phyloP scores from a whole-genome alignment of 179 eudicot genomes.

The Silene noctiflora region DNA sequence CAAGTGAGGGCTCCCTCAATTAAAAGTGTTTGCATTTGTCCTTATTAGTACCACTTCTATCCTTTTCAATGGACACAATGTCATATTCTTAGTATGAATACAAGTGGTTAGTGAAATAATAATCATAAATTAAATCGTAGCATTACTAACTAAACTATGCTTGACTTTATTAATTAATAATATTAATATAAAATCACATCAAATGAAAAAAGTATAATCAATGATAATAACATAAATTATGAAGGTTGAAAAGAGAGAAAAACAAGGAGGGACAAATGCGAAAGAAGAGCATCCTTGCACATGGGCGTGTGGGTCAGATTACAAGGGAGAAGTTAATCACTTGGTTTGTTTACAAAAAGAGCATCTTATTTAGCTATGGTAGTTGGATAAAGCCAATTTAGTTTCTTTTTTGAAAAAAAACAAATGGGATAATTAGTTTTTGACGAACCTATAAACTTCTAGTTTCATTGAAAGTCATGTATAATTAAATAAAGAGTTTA shows the following conservation, averaged over 20 bases:
- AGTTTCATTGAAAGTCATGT: neutral
- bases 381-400: slow-evolving; percentile 21
- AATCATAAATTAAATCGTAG: too few species aligned
- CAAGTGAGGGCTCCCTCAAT: too few species aligned
- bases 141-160: too few species aligned
- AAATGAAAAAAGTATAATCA: too few species aligned
- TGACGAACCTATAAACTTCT: neutral
- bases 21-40: too few species aligned
- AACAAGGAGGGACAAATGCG: neutral
- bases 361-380: slow-evolving; percentile 25
- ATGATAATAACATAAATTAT: neutral
- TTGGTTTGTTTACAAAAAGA: slow-evolving; percentile 18
- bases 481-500: too few species aligned
- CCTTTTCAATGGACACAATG: too few species aligned
- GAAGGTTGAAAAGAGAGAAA: neutral
- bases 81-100: too few species aligned
- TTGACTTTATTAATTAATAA: too few species aligned
- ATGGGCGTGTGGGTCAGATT: slow-evolving; percentile 25
- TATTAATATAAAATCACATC: too few species aligned
- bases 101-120: too few species aligned
- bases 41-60: too few species aligned
- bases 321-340: neutral
- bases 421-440: neutral
- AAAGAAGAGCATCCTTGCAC: slow-evolving; percentile 25
- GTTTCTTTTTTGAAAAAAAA: neutral